A percentile compares a stretch with the other conserved stretches of the same genome.
phyloP scores from a whole-genome alignment of 805 yeast species.

The Metschnikowia santaceciliae region DNA sequence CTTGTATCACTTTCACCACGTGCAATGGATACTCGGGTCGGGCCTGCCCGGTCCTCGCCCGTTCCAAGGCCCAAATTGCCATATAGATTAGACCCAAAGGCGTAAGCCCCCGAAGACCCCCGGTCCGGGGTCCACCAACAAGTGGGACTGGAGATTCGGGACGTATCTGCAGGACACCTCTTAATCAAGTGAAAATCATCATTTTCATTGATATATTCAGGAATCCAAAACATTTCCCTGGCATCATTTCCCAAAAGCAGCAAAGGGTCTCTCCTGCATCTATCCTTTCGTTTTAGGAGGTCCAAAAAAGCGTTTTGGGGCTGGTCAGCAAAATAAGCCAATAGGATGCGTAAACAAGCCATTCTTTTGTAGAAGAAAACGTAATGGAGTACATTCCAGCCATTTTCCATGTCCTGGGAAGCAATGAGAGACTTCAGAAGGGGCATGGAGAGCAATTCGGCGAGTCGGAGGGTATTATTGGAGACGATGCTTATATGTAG shows the following conservation, averaged over 20 bases:
- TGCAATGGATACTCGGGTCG: slow-evolving; percentile 29
- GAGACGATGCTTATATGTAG: slow-evolving; percentile 53
- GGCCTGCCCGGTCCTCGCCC: slow-evolving; percentile 43
- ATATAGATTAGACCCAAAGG: slow-evolving; percentile 62
- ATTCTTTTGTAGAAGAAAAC: slow-evolving; percentile 57
- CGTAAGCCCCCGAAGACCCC: slow-evolving; percentile 57
- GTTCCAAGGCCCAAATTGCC: slow-evolving; percentile 66
- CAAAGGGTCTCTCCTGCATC: slow-evolving; percentile 68
- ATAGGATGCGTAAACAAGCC: slow-evolving; percentile 44
- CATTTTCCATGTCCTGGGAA: slow-evolving; percentile 63
- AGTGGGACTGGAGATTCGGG: background rate
- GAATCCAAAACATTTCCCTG: slow-evolving; percentile 41
- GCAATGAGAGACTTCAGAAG: slow-evolving; percentile 40
- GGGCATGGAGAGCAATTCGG: slow-evolving; percentile 44
- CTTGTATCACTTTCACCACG: background rate
- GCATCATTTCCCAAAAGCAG: slow-evolving; percentile 54
- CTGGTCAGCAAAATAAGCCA: slow-evolving; percentile 18
- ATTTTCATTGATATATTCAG: slow-evolving; percentile 37
- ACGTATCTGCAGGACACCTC: slow-evolving; percentile 13
- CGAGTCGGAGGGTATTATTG: slow-evolving; percentile 46
- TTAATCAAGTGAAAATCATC: slow-evolving; percentile 25
- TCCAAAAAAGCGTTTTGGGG: slow-evolving; percentile 19
- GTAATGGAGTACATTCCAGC: slow-evolving; percentile 79
- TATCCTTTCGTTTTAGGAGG: slow-evolving; percentile 57
- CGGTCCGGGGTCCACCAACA: slow-evolving; percentile 42